These are phyloP conservation scores for Setaria italica DNA, from an alignment of 202 grass and related monocot genomes.

Conservation along the genomic window DNA sequence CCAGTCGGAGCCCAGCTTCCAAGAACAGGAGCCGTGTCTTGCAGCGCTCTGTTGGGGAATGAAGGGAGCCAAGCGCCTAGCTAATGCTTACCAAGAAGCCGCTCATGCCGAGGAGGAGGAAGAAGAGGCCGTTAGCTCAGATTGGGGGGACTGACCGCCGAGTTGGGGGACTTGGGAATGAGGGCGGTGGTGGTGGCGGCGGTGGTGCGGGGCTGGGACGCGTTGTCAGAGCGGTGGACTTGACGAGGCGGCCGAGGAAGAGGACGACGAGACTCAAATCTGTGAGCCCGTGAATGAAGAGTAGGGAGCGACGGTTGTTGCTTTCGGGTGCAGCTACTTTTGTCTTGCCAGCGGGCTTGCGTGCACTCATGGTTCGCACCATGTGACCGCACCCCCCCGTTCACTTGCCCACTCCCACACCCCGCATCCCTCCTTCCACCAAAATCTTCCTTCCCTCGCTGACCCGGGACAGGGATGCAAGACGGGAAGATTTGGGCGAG, in stretches of 20 bases:
- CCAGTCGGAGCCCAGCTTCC: constrained; percentile 16
- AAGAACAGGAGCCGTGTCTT: not conserved
- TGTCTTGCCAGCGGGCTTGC: not conserved
- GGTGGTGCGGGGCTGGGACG: not conserved
- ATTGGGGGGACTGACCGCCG: not conserved
- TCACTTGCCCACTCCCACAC: too few species aligned
- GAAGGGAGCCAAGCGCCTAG: not conserved
- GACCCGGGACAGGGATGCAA: too few species aligned
- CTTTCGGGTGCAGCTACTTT: constrained; percentile 12
- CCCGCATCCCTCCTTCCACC: too few species aligned
- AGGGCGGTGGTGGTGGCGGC: not conserved
- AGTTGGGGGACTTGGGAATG: not conserved
- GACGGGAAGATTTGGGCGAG: too few species aligned
- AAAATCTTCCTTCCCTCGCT: too few species aligned
- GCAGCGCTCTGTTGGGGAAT: not conserved
- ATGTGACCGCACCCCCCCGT: too few species aligned
- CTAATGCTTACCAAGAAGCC: constrained; percentile 51
- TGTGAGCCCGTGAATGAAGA: not conserved
- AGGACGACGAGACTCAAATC: not conserved
- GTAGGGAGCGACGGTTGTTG: not conserved
- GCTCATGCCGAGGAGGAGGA: constrained; percentile 55
- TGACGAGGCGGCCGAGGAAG: not conserved
- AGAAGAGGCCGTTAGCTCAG: constrained; percentile 7
- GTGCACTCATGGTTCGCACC: constrained; percentile 18
- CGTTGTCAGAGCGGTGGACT: not conserved